phyloP scores from a whole-genome alignment of 345 rosid species.

The Firmiana major region DNA sequence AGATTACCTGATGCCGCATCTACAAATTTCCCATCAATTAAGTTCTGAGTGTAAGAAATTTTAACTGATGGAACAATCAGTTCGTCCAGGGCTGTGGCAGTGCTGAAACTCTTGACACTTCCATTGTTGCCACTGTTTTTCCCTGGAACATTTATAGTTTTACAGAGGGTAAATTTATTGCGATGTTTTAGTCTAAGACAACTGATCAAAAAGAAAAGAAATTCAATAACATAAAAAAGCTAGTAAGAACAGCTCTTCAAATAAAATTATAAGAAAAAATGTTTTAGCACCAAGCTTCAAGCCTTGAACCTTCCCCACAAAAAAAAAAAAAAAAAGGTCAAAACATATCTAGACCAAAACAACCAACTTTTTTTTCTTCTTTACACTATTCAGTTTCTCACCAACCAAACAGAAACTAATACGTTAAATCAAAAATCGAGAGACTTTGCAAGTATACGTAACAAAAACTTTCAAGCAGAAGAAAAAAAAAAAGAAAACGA shows the following conservation, averaged over 20 bases:
- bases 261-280: not conserved
- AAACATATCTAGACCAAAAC: not conserved
- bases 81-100: constrained; percentile 59
- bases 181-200: not conserved
- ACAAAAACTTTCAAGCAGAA: not conserved
- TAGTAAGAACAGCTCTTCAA: not conserved
- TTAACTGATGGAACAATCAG: constrained; percentile 64
- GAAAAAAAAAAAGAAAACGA: not conserved
- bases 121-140: constrained; percentile 28
- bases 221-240: not conserved
- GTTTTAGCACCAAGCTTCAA: not conserved
- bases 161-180: not conserved
- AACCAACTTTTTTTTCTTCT: not conserved
- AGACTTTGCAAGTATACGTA: not conserved
- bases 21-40: constrained; percentile 77
- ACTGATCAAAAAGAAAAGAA: not conserved
- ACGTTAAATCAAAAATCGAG: not conserved
- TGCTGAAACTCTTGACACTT: constrained; percentile 45
- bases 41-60: constrained; percentile 57
- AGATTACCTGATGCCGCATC: constrained; percentile 82
- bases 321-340: no score
- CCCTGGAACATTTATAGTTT: constrained; percentile 34
- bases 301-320: not conserved
- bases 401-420: constrained; percentile 5
- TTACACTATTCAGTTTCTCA: not conserved